Evolutionary conservation across 371 early-diverging fungal genomes (phyloP).

Genomic region (Apophysomyces elegans): DNA sequence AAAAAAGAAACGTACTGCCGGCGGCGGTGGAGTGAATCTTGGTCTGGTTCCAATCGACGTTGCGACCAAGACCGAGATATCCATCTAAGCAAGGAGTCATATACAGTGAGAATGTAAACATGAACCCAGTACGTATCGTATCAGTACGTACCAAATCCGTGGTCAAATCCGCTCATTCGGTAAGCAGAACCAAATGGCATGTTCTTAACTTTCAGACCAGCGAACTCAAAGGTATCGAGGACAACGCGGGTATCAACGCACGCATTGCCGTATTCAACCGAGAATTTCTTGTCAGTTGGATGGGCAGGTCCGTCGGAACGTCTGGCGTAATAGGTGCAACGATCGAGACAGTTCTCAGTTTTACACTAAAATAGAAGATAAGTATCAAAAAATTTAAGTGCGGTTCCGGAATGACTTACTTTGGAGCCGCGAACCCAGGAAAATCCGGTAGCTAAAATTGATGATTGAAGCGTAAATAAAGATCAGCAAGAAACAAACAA

Average conservation of each 20-base stretch:
- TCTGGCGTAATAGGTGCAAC: constrained; percentile 40
- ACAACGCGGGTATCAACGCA: constrained; percentile 41
- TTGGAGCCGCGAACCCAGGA: constrained; percentile 57
- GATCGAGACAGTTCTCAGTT: constrained; percentile 48
- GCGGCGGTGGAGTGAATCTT: constrained; percentile 17
- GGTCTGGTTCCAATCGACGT: constrained; percentile 39
- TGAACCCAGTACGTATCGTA: background rate
- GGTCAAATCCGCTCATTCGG: constrained; percentile 44
- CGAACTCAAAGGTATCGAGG: constrained; percentile 39
- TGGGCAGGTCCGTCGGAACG: constrained; percentile 31
- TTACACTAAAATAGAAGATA: constrained; percentile 37
- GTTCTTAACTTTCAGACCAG: constrained; percentile 32
- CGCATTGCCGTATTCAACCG: constrained; percentile 44
- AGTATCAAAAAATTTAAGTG: constrained; percentile 12
- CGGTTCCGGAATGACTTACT: constrained; percentile 22
- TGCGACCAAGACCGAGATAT: constrained; percentile 51
- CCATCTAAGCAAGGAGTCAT: constrained; percentile 27
- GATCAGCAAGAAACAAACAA: constrained; percentile 16
- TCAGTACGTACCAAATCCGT: constrained; percentile 28
- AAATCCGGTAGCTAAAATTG: constrained; percentile 45
- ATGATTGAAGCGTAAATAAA: constrained; percentile 19
- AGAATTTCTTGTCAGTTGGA: constrained; percentile 36
- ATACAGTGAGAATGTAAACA: background rate
- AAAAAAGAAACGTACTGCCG: constrained; percentile 4
- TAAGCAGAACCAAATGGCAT: constrained; percentile 55